Base-by-base conservation (phyloP, 163 green algal species). In the Chlamydomonas reinhardtii region DNA sequence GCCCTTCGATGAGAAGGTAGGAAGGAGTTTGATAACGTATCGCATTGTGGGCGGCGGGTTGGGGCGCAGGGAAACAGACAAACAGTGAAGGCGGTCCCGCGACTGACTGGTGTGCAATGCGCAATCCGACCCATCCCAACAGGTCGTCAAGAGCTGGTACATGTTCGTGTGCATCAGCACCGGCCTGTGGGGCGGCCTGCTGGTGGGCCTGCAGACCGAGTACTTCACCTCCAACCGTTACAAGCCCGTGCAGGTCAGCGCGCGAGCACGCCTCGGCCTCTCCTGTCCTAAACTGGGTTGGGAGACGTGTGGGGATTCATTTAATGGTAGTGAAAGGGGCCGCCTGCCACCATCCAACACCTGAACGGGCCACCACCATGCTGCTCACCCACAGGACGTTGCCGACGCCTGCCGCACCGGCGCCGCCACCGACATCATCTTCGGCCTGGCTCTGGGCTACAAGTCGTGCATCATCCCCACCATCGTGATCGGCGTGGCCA, bases 361-460 rank as follows among this genome's bases (percentile, higher is more conserved):
- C 39, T 48, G 39, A 48, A 48, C 39, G n/a, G n/a, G n/a, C n/a
- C n/a, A n/a, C n/a, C n/a, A n/a, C n/a, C 43, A 54, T 11, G 8
- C 11, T 11, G 12, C 48, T 17, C 5, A 17, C 48, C 83, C 89
- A 64, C 95, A 97, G 92, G 97, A 99, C 62, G 96, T 99, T 6
- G 96, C 97, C 35, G 97, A 99, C 78, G 92, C 98, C 4, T 99
- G 97, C 95, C 92, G 94, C 84, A 99, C 98, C 37, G 98, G 98
- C 59, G 94, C 98, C 34, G 98, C 98, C 88, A 99, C 98, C 71
- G 95, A 99, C 94, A 98, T 99, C 94, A 99, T 99, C 93, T 99
- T 99, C 89, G 98, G 98, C 76, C 94, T 99, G 76, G 98, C 98
- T 4, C 94, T 99, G 54, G 98, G 98, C 88, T 99, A 99, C 96